A percentile compares a stretch with the other conserved stretches of the same genome.
These are phyloP conservation scores for Vaccinium macrocarpon DNA, from an alignment of 148 eudicot species.

Conservation along the genomic window DNA sequence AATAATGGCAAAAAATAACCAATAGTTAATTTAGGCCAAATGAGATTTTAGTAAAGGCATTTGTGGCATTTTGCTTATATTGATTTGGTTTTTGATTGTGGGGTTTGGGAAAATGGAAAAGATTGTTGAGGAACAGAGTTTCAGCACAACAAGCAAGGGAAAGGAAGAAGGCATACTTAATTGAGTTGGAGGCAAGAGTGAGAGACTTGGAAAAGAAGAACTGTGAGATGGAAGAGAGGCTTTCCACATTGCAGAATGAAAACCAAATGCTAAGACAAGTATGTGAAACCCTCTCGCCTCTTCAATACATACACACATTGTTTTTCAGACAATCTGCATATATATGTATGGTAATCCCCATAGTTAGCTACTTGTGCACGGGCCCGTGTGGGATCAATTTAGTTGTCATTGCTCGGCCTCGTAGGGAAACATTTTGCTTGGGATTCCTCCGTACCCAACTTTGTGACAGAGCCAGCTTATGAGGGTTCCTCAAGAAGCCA, in stretches of 20 bases:
- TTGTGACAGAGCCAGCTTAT: no score
- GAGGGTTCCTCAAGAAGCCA: no score
- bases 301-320: not conserved
- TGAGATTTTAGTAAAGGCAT: not conserved
- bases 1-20: no score
- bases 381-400: not conserved
- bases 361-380: not conserved
- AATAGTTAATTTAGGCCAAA: no score
- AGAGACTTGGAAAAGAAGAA: constrained; percentile 87
- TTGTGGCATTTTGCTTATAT: constrained; percentile 12
- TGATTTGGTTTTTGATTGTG: not conserved
- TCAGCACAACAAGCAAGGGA: constrained; percentile 99
- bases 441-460: no score
- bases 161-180: constrained; percentile 91
- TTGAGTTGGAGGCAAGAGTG: constrained; percentile 69
- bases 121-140: constrained; percentile 96
- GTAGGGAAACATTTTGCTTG: not conserved
- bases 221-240: constrained; percentile 84
- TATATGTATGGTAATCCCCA: not conserved
- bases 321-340: not conserved
- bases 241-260: constrained; percentile 88
- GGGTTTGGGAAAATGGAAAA: constrained; percentile 13
- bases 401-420: not conserved
- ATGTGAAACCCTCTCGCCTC: not conserved
- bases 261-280: constrained; percentile 74